Evolutionary conservation across 371 early-diverging fungal genomes (phyloP).

Genomic region (Lichtheimia corymbifera): DNA sequence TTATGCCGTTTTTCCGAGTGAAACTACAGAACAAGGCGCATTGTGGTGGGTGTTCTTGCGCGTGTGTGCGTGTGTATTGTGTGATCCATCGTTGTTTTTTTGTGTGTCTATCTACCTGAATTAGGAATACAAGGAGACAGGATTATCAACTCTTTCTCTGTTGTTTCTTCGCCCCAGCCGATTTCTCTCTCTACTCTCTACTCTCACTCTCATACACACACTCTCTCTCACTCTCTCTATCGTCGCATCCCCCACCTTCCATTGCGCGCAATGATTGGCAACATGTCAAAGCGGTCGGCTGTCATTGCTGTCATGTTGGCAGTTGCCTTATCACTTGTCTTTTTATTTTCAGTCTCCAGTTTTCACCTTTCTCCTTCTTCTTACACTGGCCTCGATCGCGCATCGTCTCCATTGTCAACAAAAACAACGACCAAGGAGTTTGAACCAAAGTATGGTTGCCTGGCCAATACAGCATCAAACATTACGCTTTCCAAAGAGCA

Average conservation of each 20-base stretch:
- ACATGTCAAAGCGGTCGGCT: slow-evolving; percentile 21
- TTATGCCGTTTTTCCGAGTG: too few relatives aligned
- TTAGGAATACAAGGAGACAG: background rate
- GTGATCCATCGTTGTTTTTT: too few relatives aligned
- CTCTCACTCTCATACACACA: background rate
- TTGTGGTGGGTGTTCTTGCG: too few relatives aligned
- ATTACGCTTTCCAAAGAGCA: slow-evolving; percentile 20
- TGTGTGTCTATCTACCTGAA: too few relatives aligned
- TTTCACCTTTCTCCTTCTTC: slow-evolving; percentile 10
- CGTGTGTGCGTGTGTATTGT: too few relatives aligned
- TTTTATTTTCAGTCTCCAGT: slow-evolving; percentile 18
- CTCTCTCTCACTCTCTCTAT: background rate
- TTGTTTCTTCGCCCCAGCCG: background rate
- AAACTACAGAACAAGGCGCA: too few relatives aligned
- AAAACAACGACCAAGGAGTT: background rate
- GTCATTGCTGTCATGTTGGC: slow-evolving; percentile 15
- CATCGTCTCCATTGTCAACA: slow-evolving; percentile 1
- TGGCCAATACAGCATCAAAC: slow-evolving; percentile 21
- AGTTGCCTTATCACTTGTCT: slow-evolving; percentile 15
- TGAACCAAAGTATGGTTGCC: slow-evolving; percentile 1
- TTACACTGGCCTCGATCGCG: background rate
- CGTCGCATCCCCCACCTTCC: background rate
- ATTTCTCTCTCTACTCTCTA: background rate
- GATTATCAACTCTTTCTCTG: background rate
- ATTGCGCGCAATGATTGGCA: slow-evolving; percentile 13